Base-by-base conservation (phyloP, 1,284 basidiomycete genomes). In the Laetiporus sulphureus region DNA sequence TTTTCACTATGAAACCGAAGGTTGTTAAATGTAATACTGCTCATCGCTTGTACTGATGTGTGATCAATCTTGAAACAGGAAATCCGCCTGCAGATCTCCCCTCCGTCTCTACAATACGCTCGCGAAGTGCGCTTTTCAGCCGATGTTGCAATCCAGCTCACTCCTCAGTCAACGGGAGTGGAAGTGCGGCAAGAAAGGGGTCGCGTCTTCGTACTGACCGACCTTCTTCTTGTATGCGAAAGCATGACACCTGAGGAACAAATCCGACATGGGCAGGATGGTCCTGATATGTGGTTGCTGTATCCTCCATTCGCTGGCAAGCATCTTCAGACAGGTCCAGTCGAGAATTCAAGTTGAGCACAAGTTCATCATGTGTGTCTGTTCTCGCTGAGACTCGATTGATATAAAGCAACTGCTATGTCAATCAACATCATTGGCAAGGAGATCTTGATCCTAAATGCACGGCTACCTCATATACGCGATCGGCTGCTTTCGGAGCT, bases 241-340 rank as follows among this genome's bases (percentile, higher is more conserved):
- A 73, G 78, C 54, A 91, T 93, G 78, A 63, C 76, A 2, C 71
- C 69, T 13, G 73, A 78, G 39, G 89, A 93, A 47, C 66, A 65
- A 40, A 60, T 62, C 38, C 56, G 69, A 40, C 61, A 67, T 34
- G 75, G 67, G 6, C 66, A 68, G 22, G 72, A 72, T 45, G 80
- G 79, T 41, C 73, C 83, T 5, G 92, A 97, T 58, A 89, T 96
- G 83, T 91, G 86, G 83, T 68, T 99, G 39, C 79, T 87, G 49
- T 99, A 96, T 67, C 96, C 96, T 16, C 96, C 96, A 3, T 68
- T 99, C 38, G 87, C 96, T 6, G 94, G 93, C 4, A 98, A 97
- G 61, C 92, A 97, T 56, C 69, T 98, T 41, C 75, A 76, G 50
- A 78, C 84, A n/a, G 69, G 65, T 20, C 83, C 82, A 53, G 68